phyloP scores from a whole-genome alignment of 2,329 filamentous ascomycete genomes.

The Hortaea werneckii region DNA sequence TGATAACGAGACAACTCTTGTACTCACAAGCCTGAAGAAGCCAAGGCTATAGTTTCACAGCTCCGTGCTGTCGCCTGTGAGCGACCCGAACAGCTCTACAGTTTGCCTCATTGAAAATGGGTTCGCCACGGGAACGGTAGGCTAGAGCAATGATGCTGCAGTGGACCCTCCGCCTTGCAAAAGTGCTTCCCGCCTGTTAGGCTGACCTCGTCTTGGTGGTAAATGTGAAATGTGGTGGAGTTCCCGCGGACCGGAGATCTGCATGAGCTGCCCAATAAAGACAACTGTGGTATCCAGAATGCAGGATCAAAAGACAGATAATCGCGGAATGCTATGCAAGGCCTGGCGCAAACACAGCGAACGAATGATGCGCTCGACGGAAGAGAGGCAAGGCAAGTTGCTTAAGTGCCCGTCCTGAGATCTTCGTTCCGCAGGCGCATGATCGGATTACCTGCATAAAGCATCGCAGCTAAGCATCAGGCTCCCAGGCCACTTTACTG shows the following conservation, averaged over 20 bases:
- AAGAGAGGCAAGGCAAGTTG: conserved; percentile 1
- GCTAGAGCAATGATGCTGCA: conserved; percentile 2
- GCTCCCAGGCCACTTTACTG: too few species aligned
- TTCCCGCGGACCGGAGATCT: conserved; percentile 8
- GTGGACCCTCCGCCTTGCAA: neutral
- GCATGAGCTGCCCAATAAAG: conserved; percentile 1
- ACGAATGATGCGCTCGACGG: conserved; percentile 1
- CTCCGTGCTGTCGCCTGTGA: neutral
- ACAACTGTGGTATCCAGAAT: neutral
- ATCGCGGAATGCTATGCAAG: too few species aligned
- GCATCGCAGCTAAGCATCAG: conserved; percentile 2
- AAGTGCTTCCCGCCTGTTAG: neutral
- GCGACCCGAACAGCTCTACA: neutral
- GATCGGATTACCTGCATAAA: conserved; percentile 9
- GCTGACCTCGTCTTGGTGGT: neutral
- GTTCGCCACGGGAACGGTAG: conserved; percentile 12
- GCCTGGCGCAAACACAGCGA: neutral
- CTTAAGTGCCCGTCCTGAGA: conserved; percentile 2
- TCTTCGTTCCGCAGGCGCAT: conserved; percentile 7
- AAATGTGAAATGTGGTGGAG: neutral
- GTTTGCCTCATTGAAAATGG: neutral
- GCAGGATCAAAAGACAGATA: neutral
- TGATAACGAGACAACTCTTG: too few species aligned
- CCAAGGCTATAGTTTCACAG: too few species aligned
- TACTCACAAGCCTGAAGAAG: too few species aligned